Evolutionary conservation across 805 yeast genomes (phyloP), one percentile per base, ranked within the genome.

Genomic region (Ogataea trehaloabstinens): DNA sequence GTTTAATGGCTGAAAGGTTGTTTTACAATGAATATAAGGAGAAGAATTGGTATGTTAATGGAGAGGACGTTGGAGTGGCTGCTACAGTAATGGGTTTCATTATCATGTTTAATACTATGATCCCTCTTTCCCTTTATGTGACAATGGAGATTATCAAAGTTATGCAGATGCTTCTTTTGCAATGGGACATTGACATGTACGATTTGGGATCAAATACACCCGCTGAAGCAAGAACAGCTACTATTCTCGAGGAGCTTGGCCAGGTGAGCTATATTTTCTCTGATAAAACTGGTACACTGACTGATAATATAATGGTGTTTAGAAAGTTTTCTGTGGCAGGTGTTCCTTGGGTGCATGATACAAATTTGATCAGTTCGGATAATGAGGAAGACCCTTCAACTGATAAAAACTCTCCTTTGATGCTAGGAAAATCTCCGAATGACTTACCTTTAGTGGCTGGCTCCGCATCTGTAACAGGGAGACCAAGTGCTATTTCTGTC

Each of bases 281-380:
- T 44, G 99, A 93, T 63, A 93, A 93, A 61, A 93, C 99, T 0
- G 99, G 99, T 7, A 93, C 99, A 0, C 71, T 93, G 44, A 93
- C 99, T 0, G 98, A 93, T 52, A 93, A 93, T 58, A 66, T 82
- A 52, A 93, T 93, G 99, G 66, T 91, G 19, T 93, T 93, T 60
- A 73, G 96, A 32, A 90, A 90, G 55, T 76, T 91, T 49, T 78
- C 95, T 7, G 82, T 93, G 4, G 82, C 85, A 37, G 99, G 99
- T 2, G 73, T 82, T 3, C 79, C 95, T 4, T 93, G 96, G 96
- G 55, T 80, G 7, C 99, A 93, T 61, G 89, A 83, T 44, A 60
- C 78, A 19, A 88, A 80, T 49, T 57, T 70, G 35, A 49, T 68
- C 12, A 49, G 52, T 7, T 45, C 55, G 13, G 64, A 46, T 16